Evolutionary conservation across 2,329 filamentous ascomycete species (phyloP).

Genomic region (Delphinella strobiligena): DNA sequence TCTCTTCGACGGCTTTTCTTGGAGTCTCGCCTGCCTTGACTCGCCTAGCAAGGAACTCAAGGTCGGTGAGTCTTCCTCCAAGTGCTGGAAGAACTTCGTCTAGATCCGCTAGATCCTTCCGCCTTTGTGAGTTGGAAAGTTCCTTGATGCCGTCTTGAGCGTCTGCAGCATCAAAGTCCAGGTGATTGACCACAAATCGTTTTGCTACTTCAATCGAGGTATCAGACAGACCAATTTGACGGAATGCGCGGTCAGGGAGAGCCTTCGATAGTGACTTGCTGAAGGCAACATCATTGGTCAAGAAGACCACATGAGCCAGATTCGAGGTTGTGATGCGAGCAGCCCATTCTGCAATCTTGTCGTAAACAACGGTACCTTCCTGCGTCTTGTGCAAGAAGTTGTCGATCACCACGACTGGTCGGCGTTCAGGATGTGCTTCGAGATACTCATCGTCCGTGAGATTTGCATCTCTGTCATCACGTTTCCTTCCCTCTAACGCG

Average conservation of each 20-base stretch:
- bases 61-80: slow-evolving; percentile 85
- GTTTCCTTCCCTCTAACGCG: slow-evolving; percentile 56
- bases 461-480: slow-evolving; percentile 58
- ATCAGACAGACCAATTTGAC: slow-evolving; percentile 74
- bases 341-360: slow-evolving; percentile 66
- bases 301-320: slow-evolving; percentile 84
- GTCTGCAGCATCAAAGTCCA: slow-evolving; percentile 41
- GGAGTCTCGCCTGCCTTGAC: slow-evolving; percentile 81
- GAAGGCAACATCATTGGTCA: slow-evolving; percentile 81
- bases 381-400: slow-evolving; percentile 73
- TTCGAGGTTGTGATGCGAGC: slow-evolving; percentile 76
- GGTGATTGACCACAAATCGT: slow-evolving; percentile 74
- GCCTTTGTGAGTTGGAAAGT: slow-evolving; percentile 34
- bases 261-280: slow-evolving; percentile 78
- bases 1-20: slow-evolving; percentile 68
- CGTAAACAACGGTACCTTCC: slow-evolving; percentile 35
- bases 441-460: slow-evolving; percentile 77
- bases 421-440: slow-evolving; percentile 72
- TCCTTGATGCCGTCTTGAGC: slow-evolving; percentile 28
- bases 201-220: slow-evolving; percentile 74
- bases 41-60: slow-evolving; percentile 84
- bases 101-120: slow-evolving; percentile 54
- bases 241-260: slow-evolving; percentile 82
- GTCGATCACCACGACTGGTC: slow-evolving; percentile 78
- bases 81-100: slow-evolving; percentile 71